Evolutionary conservation across 108 stramenopile species (phyloP).

Genomic region (Cyclostephanos tholiformis): DNA sequence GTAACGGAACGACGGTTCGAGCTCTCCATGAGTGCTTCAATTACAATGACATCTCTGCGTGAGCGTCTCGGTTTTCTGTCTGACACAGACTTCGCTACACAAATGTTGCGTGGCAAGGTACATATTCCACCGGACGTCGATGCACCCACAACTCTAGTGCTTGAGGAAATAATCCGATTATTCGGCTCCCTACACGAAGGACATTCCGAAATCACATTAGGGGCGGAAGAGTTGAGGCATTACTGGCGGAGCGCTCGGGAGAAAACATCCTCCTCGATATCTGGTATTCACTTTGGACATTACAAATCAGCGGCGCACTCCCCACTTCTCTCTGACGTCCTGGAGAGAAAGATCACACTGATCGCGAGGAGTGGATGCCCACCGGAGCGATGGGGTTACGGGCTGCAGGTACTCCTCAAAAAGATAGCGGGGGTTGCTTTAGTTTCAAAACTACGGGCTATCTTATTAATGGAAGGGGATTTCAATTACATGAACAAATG

Average conservation of each 20-base stretch:
- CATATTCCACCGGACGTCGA: not conserved
- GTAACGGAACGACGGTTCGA: not conserved
- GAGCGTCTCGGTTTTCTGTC: not conserved
- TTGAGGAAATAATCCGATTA: not conserved
- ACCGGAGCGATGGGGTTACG: slow-evolving; percentile 14
- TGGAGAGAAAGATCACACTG: not conserved
- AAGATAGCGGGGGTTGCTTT: slow-evolving; percentile 17
- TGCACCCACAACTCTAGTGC: not conserved
- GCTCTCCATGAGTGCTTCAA: not conserved
- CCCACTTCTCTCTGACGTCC: not conserved
- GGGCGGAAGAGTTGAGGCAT: not conserved
- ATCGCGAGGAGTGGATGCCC: slow-evolving; percentile 4
- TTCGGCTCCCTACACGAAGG: not conserved
- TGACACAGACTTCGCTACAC: not conserved
- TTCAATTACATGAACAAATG: not conserved
- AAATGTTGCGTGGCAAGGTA: not conserved
- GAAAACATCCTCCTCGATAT: not conserved
- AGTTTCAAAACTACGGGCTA: slow-evolving; percentile 21
- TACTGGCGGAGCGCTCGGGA: slow-evolving; percentile 5
- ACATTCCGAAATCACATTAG: not conserved
- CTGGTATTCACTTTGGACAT: slow-evolving; percentile 13
- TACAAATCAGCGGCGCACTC: slow-evolving; percentile 3
- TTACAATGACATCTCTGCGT: not conserved
- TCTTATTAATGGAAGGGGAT: slow-evolving; percentile 22
- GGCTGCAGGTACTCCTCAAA: slow-evolving; percentile 14